A percentile compares a stretch with the other conserved stretches of the same genome.
Evolutionary conservation across 2,329 filamentous ascomycete species (phyloP).

Genomic region (Penicillium capsulatum): DNA sequence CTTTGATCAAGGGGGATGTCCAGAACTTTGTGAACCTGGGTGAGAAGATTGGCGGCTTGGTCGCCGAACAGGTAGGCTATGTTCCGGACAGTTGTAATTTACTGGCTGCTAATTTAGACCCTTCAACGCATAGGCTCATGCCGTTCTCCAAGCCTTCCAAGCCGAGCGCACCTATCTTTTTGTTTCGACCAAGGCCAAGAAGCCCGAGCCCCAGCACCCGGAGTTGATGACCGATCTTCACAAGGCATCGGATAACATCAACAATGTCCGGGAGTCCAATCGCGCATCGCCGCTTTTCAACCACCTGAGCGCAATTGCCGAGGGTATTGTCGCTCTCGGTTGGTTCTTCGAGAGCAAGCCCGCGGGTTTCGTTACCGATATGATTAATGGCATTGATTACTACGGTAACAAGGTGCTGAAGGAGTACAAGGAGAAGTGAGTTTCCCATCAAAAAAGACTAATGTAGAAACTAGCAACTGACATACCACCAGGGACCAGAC

Average conservation of each 20-base stretch:
- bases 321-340: constrained; percentile 81
- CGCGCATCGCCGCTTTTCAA: constrained; percentile 70
- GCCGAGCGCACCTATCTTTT: constrained; percentile 85
- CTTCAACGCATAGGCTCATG: constrained; percentile 45
- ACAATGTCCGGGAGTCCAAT: constrained; percentile 76
- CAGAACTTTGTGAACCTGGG: constrained; percentile 74
- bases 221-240: constrained; percentile 84
- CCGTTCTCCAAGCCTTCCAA: constrained; percentile 64
- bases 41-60: constrained; percentile 68
- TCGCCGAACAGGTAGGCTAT: constrained; percentile 69
- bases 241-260: constrained; percentile 72
- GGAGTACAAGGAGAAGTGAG: constrained; percentile 77
- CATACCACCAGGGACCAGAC: constrained; percentile 60
- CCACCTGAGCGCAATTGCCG: constrained; percentile 80
- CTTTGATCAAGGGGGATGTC: constrained; percentile 68
- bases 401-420: constrained; percentile 92
- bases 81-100: background rate
- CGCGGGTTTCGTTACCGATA: constrained; percentile 78
- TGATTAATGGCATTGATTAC: constrained; percentile 79
- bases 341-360: constrained; percentile 88
- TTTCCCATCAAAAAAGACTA: background rate
- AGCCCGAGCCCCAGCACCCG: constrained; percentile 70
- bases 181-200: constrained; percentile 85
- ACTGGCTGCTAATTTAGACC: constrained; percentile 9
- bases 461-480: constrained; percentile 16